phyloP scores from a whole-genome alignment of 352 stramenopile species.

The Phytophthora colocasiae region DNA sequence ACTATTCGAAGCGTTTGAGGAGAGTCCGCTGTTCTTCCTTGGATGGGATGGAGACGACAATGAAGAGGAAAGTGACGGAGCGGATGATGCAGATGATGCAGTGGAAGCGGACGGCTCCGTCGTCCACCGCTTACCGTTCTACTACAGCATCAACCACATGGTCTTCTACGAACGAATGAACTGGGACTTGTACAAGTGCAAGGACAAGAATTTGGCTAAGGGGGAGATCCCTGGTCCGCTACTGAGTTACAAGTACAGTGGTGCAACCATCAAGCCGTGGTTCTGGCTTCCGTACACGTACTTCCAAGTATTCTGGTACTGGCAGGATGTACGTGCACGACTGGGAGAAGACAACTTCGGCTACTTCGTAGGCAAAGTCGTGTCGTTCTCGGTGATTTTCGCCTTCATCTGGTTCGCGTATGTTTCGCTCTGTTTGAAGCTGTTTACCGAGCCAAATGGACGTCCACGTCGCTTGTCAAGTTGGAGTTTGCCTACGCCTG shows the following conservation, averaged over 20 bases:
- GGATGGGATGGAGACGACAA: conserved; percentile 51
- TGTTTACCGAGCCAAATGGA: conserved; percentile 72
- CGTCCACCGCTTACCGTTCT: conserved; percentile 79
- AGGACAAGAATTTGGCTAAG: conserved; percentile 67
- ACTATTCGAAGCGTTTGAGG: conserved; percentile 84
- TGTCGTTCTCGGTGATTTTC: conserved; percentile 70
- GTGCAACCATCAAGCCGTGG: conserved; percentile 76
- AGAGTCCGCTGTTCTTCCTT: conserved; percentile 78
- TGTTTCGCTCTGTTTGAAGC: conserved; percentile 68
- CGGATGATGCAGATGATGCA: conserved; percentile 38
- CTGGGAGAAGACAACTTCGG: conserved; percentile 71
- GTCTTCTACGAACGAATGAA: conserved; percentile 90
- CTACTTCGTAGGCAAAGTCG: conserved; percentile 65
- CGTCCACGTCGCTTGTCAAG: conserved; percentile 67
- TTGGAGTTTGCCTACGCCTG: conserved; percentile 59
- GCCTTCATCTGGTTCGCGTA: conserved; percentile 72
- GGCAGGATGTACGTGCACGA: conserved; percentile 65
- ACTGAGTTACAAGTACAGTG: conserved; percentile 86
- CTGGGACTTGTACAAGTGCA: conserved; percentile 88
- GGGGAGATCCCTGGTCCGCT: conserved; percentile 71
- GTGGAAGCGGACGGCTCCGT: conserved; percentile 50
- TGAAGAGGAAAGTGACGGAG: conserved; percentile 37
- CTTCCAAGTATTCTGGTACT: conserved; percentile 88
- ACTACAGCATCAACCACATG: conserved; percentile 91
- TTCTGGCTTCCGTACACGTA: conserved; percentile 86